These are phyloP conservation scores for Macrolepiota albuminosa DNA, from an alignment of 768 basidiomycete species.

Conservation along the genomic window DNA sequence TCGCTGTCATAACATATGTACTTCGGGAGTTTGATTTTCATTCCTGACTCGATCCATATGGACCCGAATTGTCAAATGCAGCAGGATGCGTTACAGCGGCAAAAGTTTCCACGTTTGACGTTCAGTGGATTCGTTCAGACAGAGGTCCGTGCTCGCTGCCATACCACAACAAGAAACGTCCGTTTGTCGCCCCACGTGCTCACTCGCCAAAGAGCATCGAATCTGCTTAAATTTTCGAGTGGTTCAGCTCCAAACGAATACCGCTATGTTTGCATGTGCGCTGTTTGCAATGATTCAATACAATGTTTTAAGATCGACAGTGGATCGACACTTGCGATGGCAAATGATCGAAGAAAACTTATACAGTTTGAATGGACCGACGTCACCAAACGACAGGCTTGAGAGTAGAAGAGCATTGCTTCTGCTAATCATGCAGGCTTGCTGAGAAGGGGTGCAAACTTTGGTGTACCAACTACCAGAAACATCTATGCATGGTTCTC, in stretches of 20 bases:
- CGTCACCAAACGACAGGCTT: background rate
- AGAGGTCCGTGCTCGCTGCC: background rate
- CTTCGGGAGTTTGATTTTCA: background rate
- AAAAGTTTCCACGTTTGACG: background rate
- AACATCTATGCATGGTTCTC: background rate
- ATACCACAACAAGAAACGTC: background rate
- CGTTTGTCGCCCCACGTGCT: background rate
- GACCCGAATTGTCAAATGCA: background rate
- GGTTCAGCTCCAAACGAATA: background rate
- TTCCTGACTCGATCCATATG: background rate
- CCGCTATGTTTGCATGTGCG: background rate
- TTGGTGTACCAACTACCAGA: background rate
- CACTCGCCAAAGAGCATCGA: background rate
- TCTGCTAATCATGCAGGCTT: background rate
- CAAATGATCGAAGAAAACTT: conserved; percentile 1
- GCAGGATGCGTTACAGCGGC: background rate
- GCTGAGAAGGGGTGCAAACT: background rate
- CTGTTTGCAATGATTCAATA: background rate
- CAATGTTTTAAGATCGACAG: background rate
- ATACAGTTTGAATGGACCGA: background rate
- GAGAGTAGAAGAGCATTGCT: background rate
- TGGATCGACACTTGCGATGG: background rate
- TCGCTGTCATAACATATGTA: background rate
- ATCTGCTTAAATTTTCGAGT: background rate
- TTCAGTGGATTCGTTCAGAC: background rate